Conservation (phyloP, 257 asterid genomes). For the Thymus quinquecostatus region DNA sequence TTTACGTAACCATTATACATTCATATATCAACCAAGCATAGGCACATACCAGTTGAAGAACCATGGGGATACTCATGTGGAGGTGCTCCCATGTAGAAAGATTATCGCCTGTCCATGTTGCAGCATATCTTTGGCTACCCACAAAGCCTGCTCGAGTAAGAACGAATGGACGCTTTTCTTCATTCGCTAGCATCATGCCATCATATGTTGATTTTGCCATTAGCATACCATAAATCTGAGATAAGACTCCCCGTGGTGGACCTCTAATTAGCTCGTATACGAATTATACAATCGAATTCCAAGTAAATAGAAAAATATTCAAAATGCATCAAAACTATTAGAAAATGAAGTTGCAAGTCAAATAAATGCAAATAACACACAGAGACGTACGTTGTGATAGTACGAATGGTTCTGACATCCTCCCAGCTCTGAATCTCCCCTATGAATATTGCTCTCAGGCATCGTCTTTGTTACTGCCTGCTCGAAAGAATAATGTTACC, state of each 20-base stretch:
- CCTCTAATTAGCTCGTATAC: background rate
- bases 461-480: constrained; percentile 91
- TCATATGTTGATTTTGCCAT: constrained; percentile 94
- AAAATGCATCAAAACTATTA: background rate
- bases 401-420: constrained; percentile 73
- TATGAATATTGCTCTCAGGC: constrained; percentile 91
- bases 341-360: background rate
- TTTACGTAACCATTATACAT: background rate
- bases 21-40: background rate
- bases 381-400: constrained; percentile 78
- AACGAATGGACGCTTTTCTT: constrained; percentile 83
- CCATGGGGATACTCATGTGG: constrained; percentile 95
- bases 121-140: constrained; percentile 95
- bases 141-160: constrained; percentile 96
- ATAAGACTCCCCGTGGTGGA: constrained; percentile 11
- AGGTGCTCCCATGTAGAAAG: constrained; percentile 96
- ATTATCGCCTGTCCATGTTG: constrained; percentile 99
- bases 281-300: background rate
- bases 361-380: constrained; percentile 1
- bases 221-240: constrained; percentile 85
- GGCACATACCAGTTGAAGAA: constrained; percentile 65
- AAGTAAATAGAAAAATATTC: background rate
- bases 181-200: constrained; percentile 77
- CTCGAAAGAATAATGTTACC: constrained; percentile 25
- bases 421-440: constrained; percentile 86